Percentiles rank a stretch among this genome's conserved stretches.
phyloP scores from a whole-genome alignment of 1,284 basidiomycete species.

The Hymenochaete sp. region DNA sequence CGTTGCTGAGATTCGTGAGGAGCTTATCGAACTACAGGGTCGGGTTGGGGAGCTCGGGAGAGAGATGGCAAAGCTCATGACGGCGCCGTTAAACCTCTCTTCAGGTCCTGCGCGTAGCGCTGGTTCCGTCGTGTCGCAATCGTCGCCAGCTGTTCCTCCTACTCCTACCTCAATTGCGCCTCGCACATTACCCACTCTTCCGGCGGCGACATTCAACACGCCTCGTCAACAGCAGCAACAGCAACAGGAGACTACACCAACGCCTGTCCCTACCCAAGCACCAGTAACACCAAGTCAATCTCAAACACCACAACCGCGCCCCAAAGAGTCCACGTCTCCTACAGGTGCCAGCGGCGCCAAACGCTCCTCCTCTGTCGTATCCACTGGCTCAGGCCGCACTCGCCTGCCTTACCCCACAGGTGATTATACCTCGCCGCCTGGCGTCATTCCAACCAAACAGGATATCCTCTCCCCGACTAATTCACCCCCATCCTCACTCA shows the following conservation, averaged over 20 bases:
- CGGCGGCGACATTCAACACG: constrained; percentile 12
- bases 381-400: constrained; percentile 33
- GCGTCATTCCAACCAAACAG: constrained; percentile 28
- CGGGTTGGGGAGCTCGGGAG: constrained; percentile 63
- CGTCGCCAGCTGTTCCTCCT: constrained; percentile 20
- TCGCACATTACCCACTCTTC: not conserved
- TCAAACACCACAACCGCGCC: constrained; percentile 31
- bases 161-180: constrained; percentile 22
- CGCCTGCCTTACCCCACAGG: constrained; percentile 72
- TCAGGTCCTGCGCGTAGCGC: constrained; percentile 42
- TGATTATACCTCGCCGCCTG: constrained; percentile 60
- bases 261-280: constrained; percentile 13
- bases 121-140: constrained; percentile 22
- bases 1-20: constrained; percentile 49
- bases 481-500: constrained; percentile 47
- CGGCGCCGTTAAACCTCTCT: constrained; percentile 45
- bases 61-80: constrained; percentile 65
- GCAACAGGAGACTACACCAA: too few species aligned
- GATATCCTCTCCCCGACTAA: constrained; percentile 50
- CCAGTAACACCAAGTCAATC: constrained; percentile 26
- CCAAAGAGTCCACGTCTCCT: constrained; percentile 56
- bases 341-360: constrained; percentile 32
- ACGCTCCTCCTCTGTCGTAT: constrained; percentile 30
- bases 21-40: constrained; percentile 60
- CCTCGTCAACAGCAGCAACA: too few species aligned